These are phyloP conservation scores for Exophiala oligosperma DNA, from an alignment of 2,329 filamentous ascomycete species.

Conservation along the genomic window DNA sequence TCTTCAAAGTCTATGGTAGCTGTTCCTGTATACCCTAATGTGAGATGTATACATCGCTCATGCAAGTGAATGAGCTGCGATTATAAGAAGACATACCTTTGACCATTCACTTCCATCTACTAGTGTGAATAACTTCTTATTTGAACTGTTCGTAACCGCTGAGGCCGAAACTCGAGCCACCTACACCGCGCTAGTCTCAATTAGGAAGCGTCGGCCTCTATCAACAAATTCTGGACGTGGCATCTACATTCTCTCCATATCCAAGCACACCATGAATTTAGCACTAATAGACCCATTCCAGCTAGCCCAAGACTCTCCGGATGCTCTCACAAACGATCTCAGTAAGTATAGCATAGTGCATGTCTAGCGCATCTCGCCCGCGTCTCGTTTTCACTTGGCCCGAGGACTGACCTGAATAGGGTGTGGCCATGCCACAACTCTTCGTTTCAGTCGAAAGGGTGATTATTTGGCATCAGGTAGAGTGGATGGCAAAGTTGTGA, in stretches of 20 bases:
- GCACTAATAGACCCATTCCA: conserved; percentile 71
- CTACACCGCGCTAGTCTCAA: neutral
- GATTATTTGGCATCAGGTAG: conserved; percentile 93
- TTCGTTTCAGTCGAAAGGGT: conserved; percentile 90
- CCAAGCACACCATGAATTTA: conserved; percentile 60
- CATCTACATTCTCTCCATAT: neutral
- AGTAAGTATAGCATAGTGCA: conserved; percentile 51
- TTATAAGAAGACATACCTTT: no score
- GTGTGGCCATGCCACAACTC: conserved; percentile 64
- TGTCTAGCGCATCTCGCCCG: no score
- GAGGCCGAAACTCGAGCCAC: neutral
- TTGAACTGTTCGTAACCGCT: no score
- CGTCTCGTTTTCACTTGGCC: neutral
- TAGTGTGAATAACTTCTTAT: no score
- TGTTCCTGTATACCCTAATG: no score
- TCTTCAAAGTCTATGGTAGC: no score
- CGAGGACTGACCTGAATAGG: conserved; percentile 37
- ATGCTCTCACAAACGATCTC: conserved; percentile 83
- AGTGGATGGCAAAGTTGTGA: conserved; percentile 87
- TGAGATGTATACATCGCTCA: no score
- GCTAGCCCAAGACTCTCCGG: conserved; percentile 80
- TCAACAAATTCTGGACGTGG: neutral
- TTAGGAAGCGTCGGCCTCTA: neutral
- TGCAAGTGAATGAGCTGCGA: no score
- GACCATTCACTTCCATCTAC: no score